Conservation (phyloP, 257 asterid genomes). For the Verbascum thapsus region DNA sequence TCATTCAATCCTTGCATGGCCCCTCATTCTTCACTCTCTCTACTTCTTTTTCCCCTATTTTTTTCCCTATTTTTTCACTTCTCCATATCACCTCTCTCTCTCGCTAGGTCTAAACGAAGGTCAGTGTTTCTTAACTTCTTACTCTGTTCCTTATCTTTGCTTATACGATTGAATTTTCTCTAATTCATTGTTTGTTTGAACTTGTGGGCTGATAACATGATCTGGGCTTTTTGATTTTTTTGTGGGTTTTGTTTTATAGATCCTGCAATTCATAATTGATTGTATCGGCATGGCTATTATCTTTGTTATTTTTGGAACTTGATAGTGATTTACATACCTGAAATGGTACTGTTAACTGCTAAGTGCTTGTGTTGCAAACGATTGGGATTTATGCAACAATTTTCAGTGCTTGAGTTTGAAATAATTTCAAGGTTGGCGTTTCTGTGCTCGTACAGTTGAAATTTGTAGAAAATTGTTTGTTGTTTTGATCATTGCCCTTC, state of each 20-base stretch:
- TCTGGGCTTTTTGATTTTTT: slow-evolving; percentile 28
- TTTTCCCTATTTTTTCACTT: background rate
- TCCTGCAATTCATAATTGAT: background rate
- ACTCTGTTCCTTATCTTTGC: background rate
- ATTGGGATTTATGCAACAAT: slow-evolving; percentile 19
- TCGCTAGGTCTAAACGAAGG: slow-evolving; percentile 22
- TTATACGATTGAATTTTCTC: background rate
- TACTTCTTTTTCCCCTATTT: background rate
- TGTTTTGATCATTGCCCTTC: background rate
- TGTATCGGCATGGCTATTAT: background rate
- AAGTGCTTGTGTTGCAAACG: background rate
- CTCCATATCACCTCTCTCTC: slow-evolving; percentile 8
- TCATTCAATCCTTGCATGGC: slow-evolving; percentile 35
- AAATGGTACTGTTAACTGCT: background rate
- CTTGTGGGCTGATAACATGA: background rate
- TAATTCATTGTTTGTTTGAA: background rate
- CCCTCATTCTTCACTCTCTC: slow-evolving; percentile 10
- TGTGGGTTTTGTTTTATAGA: background rate
- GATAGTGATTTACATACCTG: background rate
- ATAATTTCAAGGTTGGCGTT: background rate
- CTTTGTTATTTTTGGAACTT: background rate
- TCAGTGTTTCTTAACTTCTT: slow-evolving; percentile 26
- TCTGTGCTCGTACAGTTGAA: background rate
- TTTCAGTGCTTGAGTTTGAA: background rate
- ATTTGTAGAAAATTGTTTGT: background rate